Evolutionary conservation across 176 grass and related monocot species (phyloP), one percentile per base, ranked within the genome.

Genomic region (Themeda triandra): DNA sequence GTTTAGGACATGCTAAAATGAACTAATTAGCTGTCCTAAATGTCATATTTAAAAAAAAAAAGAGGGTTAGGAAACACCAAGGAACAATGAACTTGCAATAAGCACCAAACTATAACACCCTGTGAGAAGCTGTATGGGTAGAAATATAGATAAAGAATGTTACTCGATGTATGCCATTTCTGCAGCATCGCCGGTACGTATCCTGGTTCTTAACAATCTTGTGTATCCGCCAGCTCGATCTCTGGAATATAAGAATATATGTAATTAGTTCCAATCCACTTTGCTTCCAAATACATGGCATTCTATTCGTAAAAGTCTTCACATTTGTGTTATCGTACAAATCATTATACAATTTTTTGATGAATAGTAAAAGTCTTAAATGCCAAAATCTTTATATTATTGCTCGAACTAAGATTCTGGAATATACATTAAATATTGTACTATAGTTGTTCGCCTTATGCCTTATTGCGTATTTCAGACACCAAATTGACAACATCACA

Each of bases 101-200:
- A 1, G 13, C 12, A 32, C 32, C 4, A 44, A 33, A 18, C 44
- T 42, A 2, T 21, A 81, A 1, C 17, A 51, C 1, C 6, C 39
- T n/a, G 13, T 27, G 64, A 79, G 56, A 39, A 54, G 15, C 49
- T 78, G 71, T 66, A 13, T 15, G 27, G 0, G 23, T 78, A 77
- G n/a, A 23, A 62, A 13, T 15, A 86, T 44, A 76, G 64, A 75
- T 17, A 85, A 80, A 74, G 39, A 23, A 76, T 18, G 71, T 88
- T 93, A 98, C 96, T 98, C 93, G 15, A 98, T 98, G 66, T 95
- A 95, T 73, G 93, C 91, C 96, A 98, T 95, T 18, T 89, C 81
- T 66, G 96, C 85, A 60, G 93, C 93, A 89, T 98, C 96, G 15
- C 96, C 93, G 40, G 90, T 67, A 84, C 91, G 82, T 89, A 98